Conservation (phyloP, 2,329 filamentous ascomycete genomes). For the Aspergillus ibericus region DNA sequence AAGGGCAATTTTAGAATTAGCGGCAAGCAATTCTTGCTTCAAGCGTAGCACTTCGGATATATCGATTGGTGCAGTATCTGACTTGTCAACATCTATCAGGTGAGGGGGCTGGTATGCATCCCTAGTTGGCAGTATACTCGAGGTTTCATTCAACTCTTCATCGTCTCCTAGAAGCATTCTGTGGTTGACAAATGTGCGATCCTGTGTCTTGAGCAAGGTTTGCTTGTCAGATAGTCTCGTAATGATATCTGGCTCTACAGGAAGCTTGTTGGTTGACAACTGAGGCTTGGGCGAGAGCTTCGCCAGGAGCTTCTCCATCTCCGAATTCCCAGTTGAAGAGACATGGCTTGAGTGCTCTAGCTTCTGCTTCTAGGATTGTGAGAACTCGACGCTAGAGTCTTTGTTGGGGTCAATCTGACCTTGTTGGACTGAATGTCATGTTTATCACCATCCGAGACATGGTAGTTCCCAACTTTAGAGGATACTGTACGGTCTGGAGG, state of each 20-base stretch:
- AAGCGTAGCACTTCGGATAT: constrained; percentile 56
- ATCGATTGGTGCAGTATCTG: constrained; percentile 30
- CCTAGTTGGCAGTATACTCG: constrained; percentile 19
- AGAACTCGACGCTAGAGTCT: constrained; percentile 21
- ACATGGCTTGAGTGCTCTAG: constrained; percentile 39
- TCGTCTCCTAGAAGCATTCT: constrained; percentile 14
- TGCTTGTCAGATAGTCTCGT: constrained; percentile 74
- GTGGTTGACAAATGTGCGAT: constrained; percentile 46
- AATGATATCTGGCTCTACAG: constrained; percentile 48
- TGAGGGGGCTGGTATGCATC: constrained; percentile 13
- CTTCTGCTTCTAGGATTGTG: constrained; percentile 49
- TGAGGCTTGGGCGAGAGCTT: constrained; percentile 42
- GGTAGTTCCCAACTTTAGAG: constrained; percentile 37
- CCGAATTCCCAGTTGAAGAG: constrained; percentile 33
- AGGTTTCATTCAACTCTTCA: constrained; percentile 23
- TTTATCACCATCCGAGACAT: constrained; percentile 23
- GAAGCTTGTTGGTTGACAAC: constrained; percentile 13
- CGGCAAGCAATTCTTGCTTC: constrained; percentile 57
- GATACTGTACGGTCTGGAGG: constrained; percentile 34
- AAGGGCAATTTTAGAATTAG: constrained; percentile 58
- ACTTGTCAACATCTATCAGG: constrained; percentile 11
- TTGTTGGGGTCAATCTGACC: constrained; percentile 30
- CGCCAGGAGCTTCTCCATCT: constrained; percentile 63
- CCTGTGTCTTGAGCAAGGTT: constrained; percentile 59
- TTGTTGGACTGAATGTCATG: constrained; percentile 35